Evolutionary conservation across 2,329 filamentous ascomycete species (phyloP).

Genomic region (Aureobasidium subglaciale): DNA sequence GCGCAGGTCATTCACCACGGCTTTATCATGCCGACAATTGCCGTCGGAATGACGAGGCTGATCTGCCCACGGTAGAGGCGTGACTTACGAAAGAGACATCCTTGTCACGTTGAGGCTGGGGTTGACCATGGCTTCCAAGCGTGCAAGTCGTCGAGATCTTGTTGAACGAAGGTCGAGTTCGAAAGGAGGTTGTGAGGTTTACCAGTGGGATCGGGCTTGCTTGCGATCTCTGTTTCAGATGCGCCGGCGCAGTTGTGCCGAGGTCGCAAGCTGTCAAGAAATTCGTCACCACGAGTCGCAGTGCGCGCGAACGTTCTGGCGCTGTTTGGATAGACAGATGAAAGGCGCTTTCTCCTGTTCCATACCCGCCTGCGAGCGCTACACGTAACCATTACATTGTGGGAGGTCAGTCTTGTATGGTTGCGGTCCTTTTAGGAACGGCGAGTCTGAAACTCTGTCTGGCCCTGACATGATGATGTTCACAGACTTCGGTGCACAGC

Average conservation of each 20-base stretch:
- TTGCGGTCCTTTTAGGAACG: too few species aligned
- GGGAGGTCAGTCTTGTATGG: neutral
- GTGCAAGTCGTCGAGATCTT: neutral
- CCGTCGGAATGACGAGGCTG: conserved; percentile 10
- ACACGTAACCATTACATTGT: neutral
- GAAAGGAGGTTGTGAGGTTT: neutral
- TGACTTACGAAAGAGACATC: neutral
- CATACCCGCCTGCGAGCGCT: neutral
- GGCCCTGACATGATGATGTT: too few species aligned
- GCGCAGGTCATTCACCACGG: conserved; percentile 1
- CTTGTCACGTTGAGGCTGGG: neutral
- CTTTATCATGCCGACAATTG: conserved; percentile 8
- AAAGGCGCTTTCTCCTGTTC: neutral
- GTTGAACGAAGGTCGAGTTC: neutral
- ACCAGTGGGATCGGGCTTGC: neutral
- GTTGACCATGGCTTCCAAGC: neutral
- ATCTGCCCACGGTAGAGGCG: conserved; percentile 4
- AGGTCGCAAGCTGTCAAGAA: conserved; percentile 3
- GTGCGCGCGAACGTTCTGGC: neutral
- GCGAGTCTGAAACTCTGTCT: too few species aligned
- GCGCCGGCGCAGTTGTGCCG: conserved; percentile 8
- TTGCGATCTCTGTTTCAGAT: conserved; percentile 4
- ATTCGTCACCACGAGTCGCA: neutral
- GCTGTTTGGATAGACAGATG: neutral
- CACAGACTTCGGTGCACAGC: too few species aligned